Conservation (phyloP, 2,329 filamentous ascomycete species). For the Aspergillus calidoustus region DNA sequence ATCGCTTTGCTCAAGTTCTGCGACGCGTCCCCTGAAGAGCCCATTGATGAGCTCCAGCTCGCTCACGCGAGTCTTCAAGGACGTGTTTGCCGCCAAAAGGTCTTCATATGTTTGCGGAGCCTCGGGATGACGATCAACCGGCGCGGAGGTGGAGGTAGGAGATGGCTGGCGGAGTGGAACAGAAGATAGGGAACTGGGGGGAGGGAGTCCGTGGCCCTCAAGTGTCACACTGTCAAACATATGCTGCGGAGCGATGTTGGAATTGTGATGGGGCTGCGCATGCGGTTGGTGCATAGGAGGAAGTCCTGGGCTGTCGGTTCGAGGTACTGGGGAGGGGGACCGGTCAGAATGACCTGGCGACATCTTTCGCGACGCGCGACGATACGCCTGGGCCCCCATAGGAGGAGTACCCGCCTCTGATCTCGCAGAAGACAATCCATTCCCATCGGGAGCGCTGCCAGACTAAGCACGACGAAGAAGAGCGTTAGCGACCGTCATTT, state of each 20-base stretch:
- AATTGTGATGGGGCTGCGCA: constrained; percentile 64
- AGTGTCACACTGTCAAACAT: constrained; percentile 75
- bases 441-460: constrained; percentile 51
- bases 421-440: constrained; percentile 63
- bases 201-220: constrained; percentile 71
- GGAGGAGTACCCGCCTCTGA: constrained; percentile 62
- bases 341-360: constrained; percentile 74
- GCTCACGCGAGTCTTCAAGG: constrained; percentile 90
- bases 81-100: constrained; percentile 77
- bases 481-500: constrained; percentile 32
- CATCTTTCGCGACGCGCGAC: constrained; percentile 72
- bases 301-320: constrained; percentile 76
- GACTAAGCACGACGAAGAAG: constrained; percentile 40
- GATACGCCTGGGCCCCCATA: constrained; percentile 61
- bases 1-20: constrained; percentile 77
- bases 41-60: constrained; percentile 96
- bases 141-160: constrained; percentile 61
- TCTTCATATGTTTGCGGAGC: constrained; percentile 78
- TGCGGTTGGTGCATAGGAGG: constrained; percentile 49
- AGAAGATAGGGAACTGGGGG: constrained; percentile 53
- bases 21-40: constrained; percentile 73
- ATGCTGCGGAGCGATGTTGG: constrained; percentile 73
- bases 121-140: constrained; percentile 68
- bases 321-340: constrained; percentile 77
- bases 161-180: constrained; percentile 62